These are phyloP conservation scores for Angomonas deanei DNA, from an alignment of 208 protist species.

Conservation along the genomic window DNA sequence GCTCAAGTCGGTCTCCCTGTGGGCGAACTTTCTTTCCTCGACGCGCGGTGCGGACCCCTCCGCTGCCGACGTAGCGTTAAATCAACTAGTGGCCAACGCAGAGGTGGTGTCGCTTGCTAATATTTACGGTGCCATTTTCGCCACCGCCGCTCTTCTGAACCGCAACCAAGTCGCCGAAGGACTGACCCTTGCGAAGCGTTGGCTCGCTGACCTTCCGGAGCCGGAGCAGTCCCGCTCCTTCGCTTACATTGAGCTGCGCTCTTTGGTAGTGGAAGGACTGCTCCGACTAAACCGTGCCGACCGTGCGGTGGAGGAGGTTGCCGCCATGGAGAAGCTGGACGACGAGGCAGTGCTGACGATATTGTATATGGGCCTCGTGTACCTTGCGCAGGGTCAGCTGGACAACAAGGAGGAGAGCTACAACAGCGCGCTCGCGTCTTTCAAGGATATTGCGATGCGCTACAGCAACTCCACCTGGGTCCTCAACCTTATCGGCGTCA, in stretches of 20 bases:
- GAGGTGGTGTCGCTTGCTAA: constrained; percentile 19
- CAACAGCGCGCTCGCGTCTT: constrained; percentile 44
- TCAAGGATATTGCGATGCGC: constrained; percentile 72
- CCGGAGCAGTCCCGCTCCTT: constrained; percentile 14
- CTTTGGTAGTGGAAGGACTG: constrained; percentile 55
- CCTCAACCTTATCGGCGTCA: constrained; percentile 72
- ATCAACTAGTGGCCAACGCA: constrained; percentile 24
- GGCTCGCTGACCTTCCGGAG: constrained; percentile 40
- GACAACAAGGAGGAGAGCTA: constrained; percentile 23
- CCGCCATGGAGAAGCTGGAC: constrained; percentile 75
- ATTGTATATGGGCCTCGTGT: constrained; percentile 56
- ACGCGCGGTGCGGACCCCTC: constrained; percentile 17
- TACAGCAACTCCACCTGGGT: constrained; percentile 62
- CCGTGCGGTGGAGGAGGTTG: constrained; percentile 58
- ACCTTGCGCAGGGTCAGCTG: constrained; percentile 42
- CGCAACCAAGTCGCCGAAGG: constrained; percentile 31
- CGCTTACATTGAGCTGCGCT: constrained; percentile 49
- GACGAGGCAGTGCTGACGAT: constrained; percentile 76
- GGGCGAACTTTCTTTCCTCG: constrained; percentile 40
- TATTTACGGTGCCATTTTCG: constrained; percentile 43
- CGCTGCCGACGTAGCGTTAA: constrained; percentile 10
- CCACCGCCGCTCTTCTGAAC: constrained; percentile 41
- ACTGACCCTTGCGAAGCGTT: constrained; percentile 50
- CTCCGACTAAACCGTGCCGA: constrained; percentile 72
- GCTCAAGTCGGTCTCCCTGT: constrained; percentile 43